Evolutionary conservation across 2,329 filamentous ascomycete genomes (phyloP), one percentile per base, ranked within the genome.

Genomic region (Parastagonospora avenae): DNA sequence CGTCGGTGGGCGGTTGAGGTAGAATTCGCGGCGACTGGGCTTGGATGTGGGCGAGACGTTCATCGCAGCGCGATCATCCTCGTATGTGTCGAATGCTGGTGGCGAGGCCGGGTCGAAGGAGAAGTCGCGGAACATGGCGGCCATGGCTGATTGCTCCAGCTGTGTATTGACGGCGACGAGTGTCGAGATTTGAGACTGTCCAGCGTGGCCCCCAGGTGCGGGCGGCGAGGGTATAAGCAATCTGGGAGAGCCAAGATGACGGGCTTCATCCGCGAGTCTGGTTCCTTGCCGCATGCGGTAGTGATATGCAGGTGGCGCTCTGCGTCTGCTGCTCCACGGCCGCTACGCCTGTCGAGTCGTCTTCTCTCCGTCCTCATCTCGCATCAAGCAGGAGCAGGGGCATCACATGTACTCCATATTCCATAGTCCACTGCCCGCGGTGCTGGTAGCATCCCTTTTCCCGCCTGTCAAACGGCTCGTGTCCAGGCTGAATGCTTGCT

Each of bases 111-210:
- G 58, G 31, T 61, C 64, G 60, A 76, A 74, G 60, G 73, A 73
- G 55, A 75, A 76, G 63, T 70, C 57, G 38, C 69, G 67, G 55
- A 76, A 76, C 60, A 76, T 68, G 42, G 60, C 38, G 29, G 50
- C 46, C 50, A 52, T 57, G 15, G 41, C 16, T 27, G 38, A 5
- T n/a, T n/a, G 38, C 8, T n/a, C 8, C 31, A 33, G 45, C 16
- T 27, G 38, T 31, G 32, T 5, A 11, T 12, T 43, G 24, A 35
- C 14, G 9, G 6, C 37, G 32, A 7, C 6, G 8, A 24, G 10
- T 5, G 14, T n/a, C 30, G 28, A 14, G 12, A 14, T 33, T 14
- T 9, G 33, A 44, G 30, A 36, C 10, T 1, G 19, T 27, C 30
- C 35, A 46, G 24, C 40, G 39, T 30, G 28, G 53, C 31, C 39